Base-by-base conservation (phyloP, 768 basidiomycete genomes). In the Mycena latifolia region DNA sequence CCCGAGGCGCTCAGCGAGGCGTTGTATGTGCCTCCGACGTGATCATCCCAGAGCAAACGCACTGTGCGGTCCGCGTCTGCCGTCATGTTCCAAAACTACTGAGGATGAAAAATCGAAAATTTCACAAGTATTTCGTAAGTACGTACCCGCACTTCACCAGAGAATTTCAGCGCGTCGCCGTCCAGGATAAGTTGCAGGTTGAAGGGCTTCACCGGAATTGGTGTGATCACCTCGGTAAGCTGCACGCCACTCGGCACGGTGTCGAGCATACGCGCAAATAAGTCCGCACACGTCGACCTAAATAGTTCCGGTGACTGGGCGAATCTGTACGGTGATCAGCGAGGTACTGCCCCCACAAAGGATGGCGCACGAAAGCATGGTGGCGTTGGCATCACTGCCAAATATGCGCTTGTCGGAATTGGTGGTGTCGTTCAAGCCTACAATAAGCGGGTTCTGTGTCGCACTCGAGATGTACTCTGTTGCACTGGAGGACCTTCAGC, bases 401-500 rank as follows among this genome's bases (percentile, higher is more conserved):
- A 66, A 66, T 18, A 66, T 66, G 10, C 76, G 77, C 35, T 76
- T 71, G 62, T 82, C 80, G 9, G 79, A 79, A 14, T 71, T 75
- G 71, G 79, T 71, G 11, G 80, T 81, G 45, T 66, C 69, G 58
- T 82, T 82, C 2, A 74, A 57, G 31, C 72, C 71, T 18, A 73
- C 72, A 29, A 81, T 80, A 35, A 80, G 77, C 11, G 77, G 74
- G 37, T 82, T 80, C 52, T 73, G 71, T 1, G 80, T 80, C 14
- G 74, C 71, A 18, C 79, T 78, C 56, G 75, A 71, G 43, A 82
- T 73, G 65, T 79, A 82, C 65, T 80, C 77, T 6, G 75, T 79
- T 12, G 77, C 78, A 54, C 78, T 37, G 41, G 41, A n/a, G 55
- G n/a, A 15, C 47, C 9, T 7, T 37, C 37, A 37, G 37, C 37